phyloP scores from a whole-genome alignment of 176 grass and related monocot species.

The Lolium rigidum region DNA sequence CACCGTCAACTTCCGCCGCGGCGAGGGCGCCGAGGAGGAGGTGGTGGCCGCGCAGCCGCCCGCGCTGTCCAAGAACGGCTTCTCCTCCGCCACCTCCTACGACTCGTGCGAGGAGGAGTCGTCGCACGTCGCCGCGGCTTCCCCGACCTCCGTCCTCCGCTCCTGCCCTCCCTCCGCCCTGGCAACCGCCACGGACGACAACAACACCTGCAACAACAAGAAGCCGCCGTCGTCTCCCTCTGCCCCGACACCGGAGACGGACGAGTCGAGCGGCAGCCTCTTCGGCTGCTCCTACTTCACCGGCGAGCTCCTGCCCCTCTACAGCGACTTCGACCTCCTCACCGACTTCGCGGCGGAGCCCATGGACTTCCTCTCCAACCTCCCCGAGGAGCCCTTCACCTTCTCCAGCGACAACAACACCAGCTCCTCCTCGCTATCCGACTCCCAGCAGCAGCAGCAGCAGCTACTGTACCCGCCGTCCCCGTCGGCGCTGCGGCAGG shows the following conservation, averaged over 20 bases:
- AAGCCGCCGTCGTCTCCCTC: background rate
- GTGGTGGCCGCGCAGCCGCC: background rate
- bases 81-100: conserved; percentile 60
- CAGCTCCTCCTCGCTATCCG: background rate
- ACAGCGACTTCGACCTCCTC: conserved; percentile 65
- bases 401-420: background rate
- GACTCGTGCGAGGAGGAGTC: conserved; percentile 86
- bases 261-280: conserved; percentile 15
- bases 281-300: conserved; percentile 41
- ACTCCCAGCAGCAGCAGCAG: background rate
- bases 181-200: background rate
- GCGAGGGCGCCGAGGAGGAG: too few relatives aligned
- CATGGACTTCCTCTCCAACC: conserved; percentile 57
- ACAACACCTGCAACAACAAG: conserved; percentile 16
- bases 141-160: conserved; percentile 88
- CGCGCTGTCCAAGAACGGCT: conserved; percentile 43
- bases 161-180: conserved; percentile 41
- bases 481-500: conserved; percentile 41
- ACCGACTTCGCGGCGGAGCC: conserved; percentile 49
- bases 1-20: conserved; percentile 71
- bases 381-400: conserved; percentile 39
- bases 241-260: background rate
- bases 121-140: conserved; percentile 60
- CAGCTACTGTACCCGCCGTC: background rate
- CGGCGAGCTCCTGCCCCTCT: conserved; percentile 58